Percentiles rank a stretch among this genome's conserved stretches.
phyloP scores from a whole-genome alignment of 2,329 filamentous ascomycete species.

The Diaporthe longicolla region DNA sequence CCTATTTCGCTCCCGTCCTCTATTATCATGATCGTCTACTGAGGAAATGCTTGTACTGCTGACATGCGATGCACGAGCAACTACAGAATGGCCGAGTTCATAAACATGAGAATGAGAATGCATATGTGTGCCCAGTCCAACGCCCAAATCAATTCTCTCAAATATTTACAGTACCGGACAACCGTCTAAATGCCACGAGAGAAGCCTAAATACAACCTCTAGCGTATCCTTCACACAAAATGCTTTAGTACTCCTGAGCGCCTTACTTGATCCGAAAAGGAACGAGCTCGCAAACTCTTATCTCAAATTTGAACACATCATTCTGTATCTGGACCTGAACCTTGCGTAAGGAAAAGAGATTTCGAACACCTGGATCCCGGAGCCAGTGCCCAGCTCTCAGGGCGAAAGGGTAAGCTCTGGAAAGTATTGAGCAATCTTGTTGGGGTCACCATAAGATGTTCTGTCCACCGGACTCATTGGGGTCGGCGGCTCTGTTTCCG shows the following conservation, averaged over 20 bases:
- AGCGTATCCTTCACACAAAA: background rate
- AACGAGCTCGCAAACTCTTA: background rate
- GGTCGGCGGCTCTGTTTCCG: conserved; percentile 44
- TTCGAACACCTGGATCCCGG: background rate
- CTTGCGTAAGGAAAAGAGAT: background rate
- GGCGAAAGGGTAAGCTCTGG: conserved; percentile 51
- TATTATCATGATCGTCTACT: background rate
- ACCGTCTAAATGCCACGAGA: conserved; percentile 1
- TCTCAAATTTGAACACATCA: background rate
- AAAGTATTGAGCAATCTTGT: conserved; percentile 56
- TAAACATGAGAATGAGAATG: background rate
- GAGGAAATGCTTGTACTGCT: background rate
- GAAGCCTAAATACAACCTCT: conserved; percentile 17
- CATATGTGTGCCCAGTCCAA: background rate
- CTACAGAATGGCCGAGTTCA: background rate
- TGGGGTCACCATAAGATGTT: conserved; percentile 54
- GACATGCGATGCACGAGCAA: too few relatives aligned
- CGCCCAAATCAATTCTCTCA: background rate
- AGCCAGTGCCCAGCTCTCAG: conserved; percentile 18
- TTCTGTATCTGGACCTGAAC: background rate
- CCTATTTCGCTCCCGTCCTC: background rate
- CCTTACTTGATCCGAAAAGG: conserved; percentile 20
- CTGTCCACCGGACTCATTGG: conserved; percentile 49
- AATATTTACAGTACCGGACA: background rate
- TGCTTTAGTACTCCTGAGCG: conserved; percentile 24